These are phyloP conservation scores for Candida sithepensis DNA, from an alignment of 805 yeast genomes.

Conservation along the genomic window DNA sequence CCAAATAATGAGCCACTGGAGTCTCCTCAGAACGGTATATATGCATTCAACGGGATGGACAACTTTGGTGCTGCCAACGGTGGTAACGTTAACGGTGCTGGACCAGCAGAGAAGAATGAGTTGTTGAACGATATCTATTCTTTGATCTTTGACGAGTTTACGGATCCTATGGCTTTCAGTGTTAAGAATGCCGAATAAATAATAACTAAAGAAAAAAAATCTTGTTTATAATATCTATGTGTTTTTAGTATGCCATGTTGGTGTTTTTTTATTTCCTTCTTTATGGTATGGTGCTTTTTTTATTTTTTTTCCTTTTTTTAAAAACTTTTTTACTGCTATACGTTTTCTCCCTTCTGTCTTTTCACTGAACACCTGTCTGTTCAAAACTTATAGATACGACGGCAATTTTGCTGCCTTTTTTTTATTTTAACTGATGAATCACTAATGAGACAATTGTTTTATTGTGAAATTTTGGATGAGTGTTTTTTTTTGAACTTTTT, in stretches of 20 bases:
- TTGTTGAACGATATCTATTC: slow-evolving; percentile 42
- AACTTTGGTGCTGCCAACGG: background rate
- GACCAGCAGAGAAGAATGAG: slow-evolving; percentile 21
- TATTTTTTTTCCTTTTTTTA: too few species aligned
- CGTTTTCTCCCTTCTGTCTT: background rate
- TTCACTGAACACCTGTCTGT: background rate
- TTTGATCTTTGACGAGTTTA: slow-evolving; percentile 41
- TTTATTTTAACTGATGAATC: background rate
- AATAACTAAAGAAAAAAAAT: background rate
- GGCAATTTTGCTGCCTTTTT: background rate
- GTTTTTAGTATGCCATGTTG: background rate
- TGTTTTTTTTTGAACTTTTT: background rate
- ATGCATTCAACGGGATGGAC: background rate
- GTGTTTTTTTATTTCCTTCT: too few species aligned
- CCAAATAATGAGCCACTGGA: background rate
- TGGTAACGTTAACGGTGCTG: background rate
- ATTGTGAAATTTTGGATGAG: background rate
- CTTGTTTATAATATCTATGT: too few species aligned
- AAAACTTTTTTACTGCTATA: too few species aligned
- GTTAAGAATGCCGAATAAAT: slow-evolving; percentile 7
- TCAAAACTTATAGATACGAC: too few species aligned
- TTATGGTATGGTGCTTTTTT: too few species aligned
- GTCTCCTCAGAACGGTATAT: background rate
- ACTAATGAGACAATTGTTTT: background rate
- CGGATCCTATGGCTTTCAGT: slow-evolving; percentile 35